phyloP scores from a whole-genome alignment of 78 protist genomes.

The Dictyostelium purpureum region DNA sequence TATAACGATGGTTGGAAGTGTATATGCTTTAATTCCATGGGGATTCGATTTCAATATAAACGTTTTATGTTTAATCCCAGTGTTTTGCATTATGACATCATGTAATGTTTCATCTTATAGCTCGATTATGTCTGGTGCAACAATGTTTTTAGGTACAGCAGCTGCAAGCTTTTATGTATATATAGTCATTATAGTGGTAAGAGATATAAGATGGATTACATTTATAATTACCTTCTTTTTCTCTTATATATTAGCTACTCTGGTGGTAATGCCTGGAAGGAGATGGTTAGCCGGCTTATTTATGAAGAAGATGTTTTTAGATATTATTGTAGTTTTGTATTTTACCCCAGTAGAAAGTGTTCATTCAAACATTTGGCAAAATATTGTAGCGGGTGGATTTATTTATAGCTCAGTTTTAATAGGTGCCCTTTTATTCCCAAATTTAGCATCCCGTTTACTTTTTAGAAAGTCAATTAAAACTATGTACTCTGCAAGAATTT shows the following conservation, averaged over 20 bases:
- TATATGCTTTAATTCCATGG: background rate
- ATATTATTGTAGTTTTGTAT: slow-evolving; percentile 20
- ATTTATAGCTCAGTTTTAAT: background rate
- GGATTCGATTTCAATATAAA: background rate
- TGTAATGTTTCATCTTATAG: slow-evolving; percentile 31
- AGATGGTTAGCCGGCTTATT: slow-evolving; percentile 6
- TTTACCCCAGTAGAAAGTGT: slow-evolving; percentile 4
- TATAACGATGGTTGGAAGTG: background rate
- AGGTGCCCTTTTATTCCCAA: background rate
- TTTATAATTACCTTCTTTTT: slow-evolving; percentile 17
- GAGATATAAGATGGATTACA: background rate
- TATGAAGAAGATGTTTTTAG: slow-evolving; percentile 35
- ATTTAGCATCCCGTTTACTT: slow-evolving; percentile 1
- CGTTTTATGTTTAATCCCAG: slow-evolving; percentile 10
- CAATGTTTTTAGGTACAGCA: background rate
- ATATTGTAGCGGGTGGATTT: background rate
- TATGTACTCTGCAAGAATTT: background rate
- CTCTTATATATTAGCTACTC: background rate
- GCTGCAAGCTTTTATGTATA: background rate
- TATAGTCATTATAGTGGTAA: background rate
- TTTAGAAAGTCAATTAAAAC: slow-evolving; percentile 20
- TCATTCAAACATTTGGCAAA: slow-evolving; percentile 7
- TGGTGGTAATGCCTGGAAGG: background rate
- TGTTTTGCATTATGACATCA: slow-evolving; percentile 13
- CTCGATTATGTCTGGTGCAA: background rate